Base-by-base conservation (phyloP, 1,139 yeast genomes). In the Yamadazyma atmosphaerica region DNA sequence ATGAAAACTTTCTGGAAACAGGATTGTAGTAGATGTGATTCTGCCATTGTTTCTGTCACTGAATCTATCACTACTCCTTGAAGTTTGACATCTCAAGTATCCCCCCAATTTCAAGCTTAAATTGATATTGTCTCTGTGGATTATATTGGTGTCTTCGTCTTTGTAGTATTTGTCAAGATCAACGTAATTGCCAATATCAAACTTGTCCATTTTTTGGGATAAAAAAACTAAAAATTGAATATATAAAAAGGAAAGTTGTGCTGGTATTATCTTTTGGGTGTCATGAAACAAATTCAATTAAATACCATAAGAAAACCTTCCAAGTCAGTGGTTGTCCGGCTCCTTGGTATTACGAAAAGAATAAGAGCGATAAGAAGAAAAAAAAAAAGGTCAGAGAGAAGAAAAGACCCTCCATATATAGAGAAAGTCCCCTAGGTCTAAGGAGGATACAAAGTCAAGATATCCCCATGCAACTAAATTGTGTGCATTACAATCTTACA, bases 141-240 rank as follows among this genome's bases (percentile, higher is more conserved):
- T 16, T 15, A 44, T 37, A 30, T 45, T 42, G 14, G 50, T 47
- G 5, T 50, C 51, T 36, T 49, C 51, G 29, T 49, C 54, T 10
- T 30, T 38, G 29, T 44, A 48, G 30, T 40, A 44, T 10, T 16
- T 16, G 11, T 28, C 31, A 28, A 15, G 9, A 16, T 28, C 16
- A 9, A 28, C 19, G 12, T 28, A 28, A 9, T n/a, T 10, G 6
- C 21, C 31, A 5, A 28, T 7, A 15, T 28, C 31, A 16, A 28
- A 28, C 9, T 6, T 28, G 8, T 28, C 31, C 31, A 28, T 28
- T 14, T 26, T 26, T 6, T 4, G 11, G n/a, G 26, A 23, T n/a
- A n/a, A 23, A 23, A 10, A 23, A 10, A n/a, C 7, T 21, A 10
- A 21, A 21, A 21, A 21, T 21, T 7, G 10, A 21, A 21, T 21